Conservation (phyloP, 331 rosid species). For the Rhamnella rubrinervis region DNA sequence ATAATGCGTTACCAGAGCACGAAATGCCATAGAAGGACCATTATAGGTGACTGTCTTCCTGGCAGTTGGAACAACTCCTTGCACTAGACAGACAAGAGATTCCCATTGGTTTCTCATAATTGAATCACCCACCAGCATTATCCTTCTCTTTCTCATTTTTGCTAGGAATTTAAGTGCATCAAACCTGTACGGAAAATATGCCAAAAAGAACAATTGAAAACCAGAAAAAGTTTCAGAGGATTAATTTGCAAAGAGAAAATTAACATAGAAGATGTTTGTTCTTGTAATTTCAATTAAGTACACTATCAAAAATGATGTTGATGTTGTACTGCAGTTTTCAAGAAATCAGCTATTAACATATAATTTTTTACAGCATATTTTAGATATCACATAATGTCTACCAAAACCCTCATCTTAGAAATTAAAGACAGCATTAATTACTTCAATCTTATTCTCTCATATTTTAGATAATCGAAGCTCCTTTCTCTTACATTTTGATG, state of each 20-base stretch:
- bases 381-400: too few relatives aligned
- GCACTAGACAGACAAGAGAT: conserved; percentile 83
- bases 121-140: conserved; percentile 95
- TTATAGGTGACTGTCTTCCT: conserved; percentile 58
- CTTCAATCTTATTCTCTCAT: too few relatives aligned
- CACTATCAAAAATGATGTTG: too few relatives aligned
- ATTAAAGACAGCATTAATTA: too few relatives aligned
- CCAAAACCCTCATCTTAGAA: too few relatives aligned
- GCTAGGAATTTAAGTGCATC: conserved; percentile 79
- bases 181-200: conserved; percentile 46
- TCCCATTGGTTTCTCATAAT: conserved; percentile 97
- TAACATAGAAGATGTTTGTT: too few relatives aligned
- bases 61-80: conserved; percentile 75
- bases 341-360: too few relatives aligned
- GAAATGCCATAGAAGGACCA: conserved; percentile 87
- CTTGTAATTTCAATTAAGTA: too few relatives aligned
- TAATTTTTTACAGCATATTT: too few relatives aligned
- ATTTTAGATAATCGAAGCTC: too few relatives aligned
- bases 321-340: too few relatives aligned
- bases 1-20: conserved; percentile 57
- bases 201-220: neutral
- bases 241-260: neutral
- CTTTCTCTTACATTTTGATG: too few relatives aligned
- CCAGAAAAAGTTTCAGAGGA: neutral
- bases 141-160: conserved; percentile 73